phyloP scores from a whole-genome alignment of 2,329 filamentous ascomycete genomes.

The Pseudogymnoascus sp. region DNA sequence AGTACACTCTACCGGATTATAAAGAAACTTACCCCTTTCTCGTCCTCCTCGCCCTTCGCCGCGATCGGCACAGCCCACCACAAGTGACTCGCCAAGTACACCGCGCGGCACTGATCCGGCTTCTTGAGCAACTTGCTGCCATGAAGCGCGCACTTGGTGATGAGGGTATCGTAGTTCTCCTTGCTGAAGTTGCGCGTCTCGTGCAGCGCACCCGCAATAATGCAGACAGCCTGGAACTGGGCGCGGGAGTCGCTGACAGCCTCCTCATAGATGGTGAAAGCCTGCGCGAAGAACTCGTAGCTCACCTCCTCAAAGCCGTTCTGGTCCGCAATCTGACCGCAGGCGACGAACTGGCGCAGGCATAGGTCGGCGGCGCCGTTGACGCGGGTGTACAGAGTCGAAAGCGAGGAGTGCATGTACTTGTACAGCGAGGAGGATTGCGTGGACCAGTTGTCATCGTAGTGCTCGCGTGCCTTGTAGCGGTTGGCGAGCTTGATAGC shows the following conservation, averaged over 20 bases:
- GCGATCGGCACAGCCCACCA: slow-evolving; percentile 94
- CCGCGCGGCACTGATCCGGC: slow-evolving; percentile 93
- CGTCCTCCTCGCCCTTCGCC: slow-evolving; percentile 70
- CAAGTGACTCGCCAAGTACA: slow-evolving; percentile 91
- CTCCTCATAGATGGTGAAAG: slow-evolving; percentile 97
- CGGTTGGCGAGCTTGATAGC: slow-evolving; percentile 82
- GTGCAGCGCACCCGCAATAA: slow-evolving; percentile 84
- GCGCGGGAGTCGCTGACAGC: slow-evolving; percentile 90
- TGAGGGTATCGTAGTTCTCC: slow-evolving; percentile 97
- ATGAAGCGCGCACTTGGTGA: slow-evolving; percentile 94
- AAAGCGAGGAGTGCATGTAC: slow-evolving; percentile 85
- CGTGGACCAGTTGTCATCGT: slow-evolving; percentile 64
- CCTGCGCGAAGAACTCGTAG: slow-evolving; percentile 97
- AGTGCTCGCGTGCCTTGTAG: slow-evolving; percentile 87
- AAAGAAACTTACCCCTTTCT: slow-evolving; percentile 58
- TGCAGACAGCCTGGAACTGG: slow-evolving; percentile 95
- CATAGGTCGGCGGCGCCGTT: slow-evolving; percentile 78
- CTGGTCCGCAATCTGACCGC: slow-evolving; percentile 87
- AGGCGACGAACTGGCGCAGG: slow-evolving; percentile 81
- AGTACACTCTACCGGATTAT: background rate
- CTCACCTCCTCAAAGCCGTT: slow-evolving; percentile 90
- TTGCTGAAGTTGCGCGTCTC: slow-evolving; percentile 85
- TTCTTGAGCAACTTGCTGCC: slow-evolving; percentile 96
- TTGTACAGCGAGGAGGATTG: slow-evolving; percentile 82
- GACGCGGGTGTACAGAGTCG: slow-evolving; percentile 79